These are phyloP conservation scores for Diversispora epigaea DNA, from an alignment of 192 early-diverging fungal genomes.

Conservation along the genomic window DNA sequence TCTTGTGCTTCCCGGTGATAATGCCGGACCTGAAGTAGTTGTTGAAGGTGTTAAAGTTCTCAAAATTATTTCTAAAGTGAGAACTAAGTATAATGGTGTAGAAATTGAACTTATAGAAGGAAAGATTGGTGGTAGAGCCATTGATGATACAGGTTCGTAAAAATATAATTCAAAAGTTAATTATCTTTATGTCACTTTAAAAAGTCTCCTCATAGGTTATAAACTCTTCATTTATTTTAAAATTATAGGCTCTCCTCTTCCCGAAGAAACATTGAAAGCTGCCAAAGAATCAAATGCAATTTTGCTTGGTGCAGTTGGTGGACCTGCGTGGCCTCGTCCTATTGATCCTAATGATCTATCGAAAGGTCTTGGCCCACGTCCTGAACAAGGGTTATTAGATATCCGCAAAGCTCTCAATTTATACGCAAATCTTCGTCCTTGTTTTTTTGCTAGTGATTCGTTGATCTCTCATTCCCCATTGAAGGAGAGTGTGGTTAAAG, in stretches of 20 bases:
- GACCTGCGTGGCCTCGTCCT: slow-evolving; percentile 88
- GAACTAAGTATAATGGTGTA: slow-evolving; percentile 58
- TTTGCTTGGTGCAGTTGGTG: slow-evolving; percentile 95
- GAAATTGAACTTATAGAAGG: slow-evolving; percentile 73
- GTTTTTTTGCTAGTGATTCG: slow-evolving; percentile 84
- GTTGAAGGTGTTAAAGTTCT: slow-evolving; percentile 89
- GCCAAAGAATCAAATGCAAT: slow-evolving; percentile 87
- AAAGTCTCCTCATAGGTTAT: background rate
- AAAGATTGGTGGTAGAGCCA: slow-evolving; percentile 88
- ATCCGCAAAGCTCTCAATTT: slow-evolving; percentile 90
- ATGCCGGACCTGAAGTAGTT: slow-evolving; percentile 94
- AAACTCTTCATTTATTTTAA: background rate
- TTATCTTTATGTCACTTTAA: background rate
- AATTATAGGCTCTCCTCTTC: slow-evolving; percentile 63
- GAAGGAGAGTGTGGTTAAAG: slow-evolving; percentile 86
- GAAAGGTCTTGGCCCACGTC: slow-evolving; percentile 75
- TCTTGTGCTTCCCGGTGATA: slow-evolving; percentile 87
- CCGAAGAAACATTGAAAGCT: slow-evolving; percentile 76
- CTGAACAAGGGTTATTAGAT: slow-evolving; percentile 91
- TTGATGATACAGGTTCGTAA: slow-evolving; percentile 77
- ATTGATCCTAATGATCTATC: slow-evolving; percentile 64
- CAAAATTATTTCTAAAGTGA: slow-evolving; percentile 67
- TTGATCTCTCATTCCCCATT: slow-evolving; percentile 84
- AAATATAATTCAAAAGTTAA: background rate
- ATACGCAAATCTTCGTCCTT: slow-evolving; percentile 96